Base-by-base conservation (phyloP, 2,329 filamentous ascomycete genomes). In the Diaporthe capsici region DNA sequence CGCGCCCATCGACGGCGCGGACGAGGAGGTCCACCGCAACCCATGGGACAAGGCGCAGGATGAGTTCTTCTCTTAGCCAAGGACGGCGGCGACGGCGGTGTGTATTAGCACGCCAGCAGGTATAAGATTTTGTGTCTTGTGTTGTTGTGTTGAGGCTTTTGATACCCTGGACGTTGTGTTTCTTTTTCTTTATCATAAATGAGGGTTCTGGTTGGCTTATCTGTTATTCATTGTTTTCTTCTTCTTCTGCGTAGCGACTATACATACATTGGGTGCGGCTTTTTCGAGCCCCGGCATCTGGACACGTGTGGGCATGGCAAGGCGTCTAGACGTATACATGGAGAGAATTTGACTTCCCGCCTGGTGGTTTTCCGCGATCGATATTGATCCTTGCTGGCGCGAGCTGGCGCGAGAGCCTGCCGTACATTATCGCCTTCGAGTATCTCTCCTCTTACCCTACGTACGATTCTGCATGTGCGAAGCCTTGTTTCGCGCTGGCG, bases 21-120 rank as follows among this genome's bases (percentile, higher is more conserved):
- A 87, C 4, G 87, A 86, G 74, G 88, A 88, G 49, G 49, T 70
- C n/a, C n/a, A 70, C 76, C 82, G 82, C 28, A 88, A 88, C 76
- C 85, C 87, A n/a, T 88, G 87, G 87, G 82, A 72, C 20, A 70
- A 55, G n/a, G n/a, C 15, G 4, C 65, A 70, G 49, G 65, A 70
- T 22, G 65, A 70, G 65, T 70, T 70, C 49, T 70, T 70, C 47
- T 70, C 65, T 4, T 70, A 42, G 22, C 22, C 4, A 17, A 44
- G 28, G 28, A 20, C 34, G 34, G 37, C 15, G 55, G 31, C 22
- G 57, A 22, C 53, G 4, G 25, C 1, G 34, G 31, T 5, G 34
- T 57, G 67, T 39, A 58, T 42, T 20, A 74, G 63, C 57, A 74
- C 34, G 65, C 49, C 47, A 28, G 28, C 34, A 68, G 55, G 39